Evolutionary conservation across 768 basidiomycete species (phyloP).

Genomic region (Baorangia bicolor): DNA sequence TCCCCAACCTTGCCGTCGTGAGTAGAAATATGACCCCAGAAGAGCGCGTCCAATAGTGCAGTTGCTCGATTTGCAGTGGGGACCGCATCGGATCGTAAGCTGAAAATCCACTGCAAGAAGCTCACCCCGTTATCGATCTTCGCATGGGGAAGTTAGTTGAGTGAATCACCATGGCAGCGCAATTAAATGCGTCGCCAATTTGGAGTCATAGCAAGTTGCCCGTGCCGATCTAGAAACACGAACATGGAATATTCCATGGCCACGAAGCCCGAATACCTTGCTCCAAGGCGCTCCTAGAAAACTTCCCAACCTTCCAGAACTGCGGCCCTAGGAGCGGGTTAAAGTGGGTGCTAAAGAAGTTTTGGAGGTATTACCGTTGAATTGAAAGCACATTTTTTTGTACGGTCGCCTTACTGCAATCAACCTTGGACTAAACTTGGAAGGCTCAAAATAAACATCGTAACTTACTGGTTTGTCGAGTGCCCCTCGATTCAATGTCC

Average conservation of each 20-base stretch:
- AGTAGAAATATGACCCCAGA: not conserved
- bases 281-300: not conserved
- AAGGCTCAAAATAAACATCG: too few species aligned
- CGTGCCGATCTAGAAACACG: not conserved
- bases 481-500: too few species aligned
- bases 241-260: not conserved
- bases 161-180: not conserved
- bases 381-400: too few species aligned
- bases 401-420: too few species aligned
- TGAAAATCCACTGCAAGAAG: not conserved
- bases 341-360: not conserved
- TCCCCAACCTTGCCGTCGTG: not conserved
- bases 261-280: not conserved
- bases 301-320: not conserved
- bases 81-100: not conserved
- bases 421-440: too few species aligned
- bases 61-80: not conserved
- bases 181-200: too few species aligned
- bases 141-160: not conserved
- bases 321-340: not conserved
- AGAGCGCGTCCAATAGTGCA: not conserved
- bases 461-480: too few species aligned
- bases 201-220: not conserved
- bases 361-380: not conserved
- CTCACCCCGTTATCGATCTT: not conserved